Base-by-base conservation (phyloP, 2,329 filamentous ascomycete genomes). In the Neonectria magnoliae region DNA sequence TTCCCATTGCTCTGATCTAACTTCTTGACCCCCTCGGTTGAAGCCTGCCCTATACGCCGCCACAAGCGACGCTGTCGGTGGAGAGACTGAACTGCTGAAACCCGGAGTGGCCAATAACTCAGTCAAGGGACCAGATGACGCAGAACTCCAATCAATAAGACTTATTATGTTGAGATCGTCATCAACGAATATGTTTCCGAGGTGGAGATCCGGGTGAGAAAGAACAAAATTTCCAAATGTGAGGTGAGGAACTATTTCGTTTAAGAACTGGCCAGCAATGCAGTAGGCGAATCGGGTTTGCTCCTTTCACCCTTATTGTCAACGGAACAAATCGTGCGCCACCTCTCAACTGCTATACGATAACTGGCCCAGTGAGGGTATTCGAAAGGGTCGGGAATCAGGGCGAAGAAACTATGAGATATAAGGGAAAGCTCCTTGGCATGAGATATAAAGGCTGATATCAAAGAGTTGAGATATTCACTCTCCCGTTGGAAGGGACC, bases 351-450 rank as follows among this genome's bases (percentile, higher is more conserved):
- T 16, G 66, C 64, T 4, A 11, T 16, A 10, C 4, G 56, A 44
- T 73, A 72, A 38, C 65, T 73, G 3, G 33, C 29, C 60, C 62
- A 63, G 7, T 29, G 69, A 31, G 59, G 38, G 44, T 73, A 78
- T 13, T 76, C 70, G 8, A 51, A 33, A 5, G 60, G 33, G 33
- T 71, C 62, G 44, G 73, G 75, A 42, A 76, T 60, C 3, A 73
- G 76, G 10, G 74, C 75, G 50, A 76, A 74, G 50, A 76, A 76
- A 48, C 16, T 56, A 52, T 77, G 68, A 8, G 73, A 69, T n/a
- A 56, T 53, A 11, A 77, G 64, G 7, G 60, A 53, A 60, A 77
- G 75, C 60, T 76, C 64, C 54, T 69, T 58, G 27, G 57, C 68
- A 62, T 76, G 72, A 20, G 38, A 47, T 36, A 53, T 67, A 56